These are phyloP conservation scores for Alternaria postmessia DNA, from an alignment of 2,329 filamentous ascomycete species.

Conservation along the genomic window DNA sequence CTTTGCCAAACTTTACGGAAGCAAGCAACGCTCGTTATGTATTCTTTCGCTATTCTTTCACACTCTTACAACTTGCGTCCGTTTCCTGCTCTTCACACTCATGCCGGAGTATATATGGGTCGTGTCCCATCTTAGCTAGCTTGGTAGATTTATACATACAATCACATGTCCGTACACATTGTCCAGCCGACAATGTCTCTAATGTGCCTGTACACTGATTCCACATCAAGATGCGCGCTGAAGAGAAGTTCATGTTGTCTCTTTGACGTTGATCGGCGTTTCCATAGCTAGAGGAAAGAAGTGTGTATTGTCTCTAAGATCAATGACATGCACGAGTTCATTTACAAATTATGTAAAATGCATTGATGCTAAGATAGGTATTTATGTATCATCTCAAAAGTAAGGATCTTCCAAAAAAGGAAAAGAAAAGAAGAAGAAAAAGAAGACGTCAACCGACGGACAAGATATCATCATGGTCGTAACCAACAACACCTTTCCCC, in stretches of 20 bases:
- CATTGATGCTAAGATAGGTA: slow-evolving; percentile 1
- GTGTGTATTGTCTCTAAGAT: fast-evolving
- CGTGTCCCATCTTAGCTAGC: too few relatives aligned
- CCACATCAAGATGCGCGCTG: too few relatives aligned
- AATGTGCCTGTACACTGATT: too few relatives aligned
- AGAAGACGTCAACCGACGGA: not conserved
- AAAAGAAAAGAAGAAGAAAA: not conserved
- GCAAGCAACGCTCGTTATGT: too few relatives aligned
- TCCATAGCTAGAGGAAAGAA: not conserved
- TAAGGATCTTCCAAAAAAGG: not conserved
- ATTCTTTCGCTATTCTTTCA: too few relatives aligned
- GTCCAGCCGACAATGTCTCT: too few relatives aligned
- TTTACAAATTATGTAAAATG: slow-evolving; percentile 5
- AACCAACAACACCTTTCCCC: not conserved
- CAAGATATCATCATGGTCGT: slow-evolving; percentile 3
- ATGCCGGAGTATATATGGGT: too few relatives aligned
- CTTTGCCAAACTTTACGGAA: too few relatives aligned
- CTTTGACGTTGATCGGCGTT: not conserved
- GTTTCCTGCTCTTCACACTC: too few relatives aligned
- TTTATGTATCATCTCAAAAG: slow-evolving; percentile 1
- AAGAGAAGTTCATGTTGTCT: not conserved
- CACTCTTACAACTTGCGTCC: too few relatives aligned
- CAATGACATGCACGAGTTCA: not conserved
- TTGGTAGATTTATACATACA: too few relatives aligned
- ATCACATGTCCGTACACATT: too few relatives aligned